Evolutionary conservation across 345 rosid species (phyloP).

Genomic region (Hypericum perforatum): DNA sequence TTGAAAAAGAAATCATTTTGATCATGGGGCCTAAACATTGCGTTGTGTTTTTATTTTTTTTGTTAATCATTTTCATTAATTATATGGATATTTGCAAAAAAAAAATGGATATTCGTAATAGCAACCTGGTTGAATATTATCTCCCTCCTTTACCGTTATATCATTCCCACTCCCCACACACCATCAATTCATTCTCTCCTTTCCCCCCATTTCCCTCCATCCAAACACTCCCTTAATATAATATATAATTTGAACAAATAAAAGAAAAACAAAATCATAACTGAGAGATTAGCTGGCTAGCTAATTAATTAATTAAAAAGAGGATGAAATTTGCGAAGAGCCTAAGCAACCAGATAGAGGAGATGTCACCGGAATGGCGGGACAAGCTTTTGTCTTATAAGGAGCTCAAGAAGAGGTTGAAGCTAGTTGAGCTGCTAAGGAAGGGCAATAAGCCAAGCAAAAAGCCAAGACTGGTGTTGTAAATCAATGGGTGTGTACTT

Average conservation of each 20-base stretch:
- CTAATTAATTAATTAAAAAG: neutral
- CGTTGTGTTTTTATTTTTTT: no score
- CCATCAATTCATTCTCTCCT: neutral
- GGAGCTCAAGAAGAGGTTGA: slow-evolving; percentile 79
- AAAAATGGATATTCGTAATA: slow-evolving; percentile 49
- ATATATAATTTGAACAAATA: no score
- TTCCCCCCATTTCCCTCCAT: no score
- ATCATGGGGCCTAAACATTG: no score
- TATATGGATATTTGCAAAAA: no score
- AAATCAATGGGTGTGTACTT: no score
- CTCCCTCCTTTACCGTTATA: slow-evolving; percentile 31
- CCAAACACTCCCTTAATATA: neutral
- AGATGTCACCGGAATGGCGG: slow-evolving; percentile 87
- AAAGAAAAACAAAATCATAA: no score
- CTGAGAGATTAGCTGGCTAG: no score
- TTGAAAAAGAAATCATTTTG: no score
- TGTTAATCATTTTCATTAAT: no score
- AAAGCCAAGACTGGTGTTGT: slow-evolving; percentile 41
- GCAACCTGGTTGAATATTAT: slow-evolving; percentile 55
- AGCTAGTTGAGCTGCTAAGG: slow-evolving; percentile 50
- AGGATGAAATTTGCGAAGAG: slow-evolving; percentile 90
- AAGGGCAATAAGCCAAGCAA: slow-evolving; percentile 37
- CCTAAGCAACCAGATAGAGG: slow-evolving; percentile 91
- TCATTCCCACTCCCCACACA: slow-evolving; percentile 6
- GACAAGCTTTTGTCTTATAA: slow-evolving; percentile 94